Evolutionary conservation across 2,329 filamentous ascomycete genomes (phyloP), one percentile per base, ranked within the genome.

Genomic region (Colletotrichum somersetense): DNA sequence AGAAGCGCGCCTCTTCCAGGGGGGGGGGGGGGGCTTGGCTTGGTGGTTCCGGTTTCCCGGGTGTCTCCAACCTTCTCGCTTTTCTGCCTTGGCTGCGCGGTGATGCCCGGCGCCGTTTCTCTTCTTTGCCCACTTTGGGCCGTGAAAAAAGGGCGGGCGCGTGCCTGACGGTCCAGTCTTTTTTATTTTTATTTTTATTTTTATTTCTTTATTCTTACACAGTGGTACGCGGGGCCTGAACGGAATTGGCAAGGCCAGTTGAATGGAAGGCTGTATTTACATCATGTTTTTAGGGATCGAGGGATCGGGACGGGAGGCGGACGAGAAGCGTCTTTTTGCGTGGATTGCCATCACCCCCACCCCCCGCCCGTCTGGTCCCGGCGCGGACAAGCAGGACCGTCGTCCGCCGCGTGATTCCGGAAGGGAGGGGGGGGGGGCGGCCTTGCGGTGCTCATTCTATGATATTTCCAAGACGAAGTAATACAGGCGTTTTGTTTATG

Each of bases 91-190:
- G 2, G 33, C 53, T 30, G 16, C 30, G 33, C 42, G 44, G 3
- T 40, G 59, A 62, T 38, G 44, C 44, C 59, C 59, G 46, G 44
- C 14, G 26, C 11, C 30, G 30, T 30, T 30, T 30, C 38, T 40
- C 12, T 12, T 40, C 38, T 40, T 3, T 48, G n/a, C 11, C 58
- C 44, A 42, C 61, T 12, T 53, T 40, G 26, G 61, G 61, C 61
- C 16, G n/a, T 40, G n/a, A 38, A 38, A n/a, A n/a, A 30, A 4
- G 10, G 44, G 16, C 16, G 18, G 7, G 18, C 44, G 59, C 30
- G 26, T 62, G 58, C 58, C 42, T 42, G 11, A 48, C 30, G 44
- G 20, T 62, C 26, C 58, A 62, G 44, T 46, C 44, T 14, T 14
- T 14, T 14, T 40, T 40, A 1, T 40, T 40, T 10, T 10, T 38